phyloP scores from a whole-genome alignment of 257 asterid species.

The Cynanchum wilfordii region DNA sequence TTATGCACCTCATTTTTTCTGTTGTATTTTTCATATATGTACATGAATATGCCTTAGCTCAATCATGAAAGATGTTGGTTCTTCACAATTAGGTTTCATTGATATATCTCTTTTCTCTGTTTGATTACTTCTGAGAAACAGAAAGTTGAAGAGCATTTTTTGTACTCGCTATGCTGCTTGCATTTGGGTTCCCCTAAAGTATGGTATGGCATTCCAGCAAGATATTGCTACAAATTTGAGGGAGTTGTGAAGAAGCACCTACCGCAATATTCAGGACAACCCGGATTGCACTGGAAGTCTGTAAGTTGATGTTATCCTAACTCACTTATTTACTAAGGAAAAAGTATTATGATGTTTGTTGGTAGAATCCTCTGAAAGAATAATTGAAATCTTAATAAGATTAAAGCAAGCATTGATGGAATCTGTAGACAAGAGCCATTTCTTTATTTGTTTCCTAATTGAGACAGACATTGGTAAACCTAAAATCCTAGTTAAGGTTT shows the following conservation, averaged over 20 bases:
- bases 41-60: background rate
- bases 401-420: background rate
- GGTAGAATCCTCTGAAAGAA: background rate
- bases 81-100: slow-evolving; percentile 1
- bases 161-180: slow-evolving; percentile 65
- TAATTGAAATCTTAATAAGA: background rate
- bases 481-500: background rate
- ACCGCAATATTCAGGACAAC: slow-evolving; percentile 45
- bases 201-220: slow-evolving; percentile 75
- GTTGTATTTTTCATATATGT: background rate
- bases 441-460: background rate
- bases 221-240: slow-evolving; percentile 50
- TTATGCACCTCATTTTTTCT: background rate
- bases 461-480: background rate
- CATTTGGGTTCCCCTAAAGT: slow-evolving; percentile 67
- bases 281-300: slow-evolving; percentile 49
- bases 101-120: slow-evolving; percentile 22
- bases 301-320: slow-evolving; percentile 41
- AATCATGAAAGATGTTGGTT: background rate
- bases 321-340: slow-evolving; percentile 2
- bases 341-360: slow-evolving; percentile 1
- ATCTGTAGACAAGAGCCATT: background rate
- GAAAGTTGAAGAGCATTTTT: slow-evolving; percentile 72
- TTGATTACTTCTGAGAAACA: slow-evolving; percentile 36
- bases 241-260: slow-evolving; percentile 51